phyloP scores from a whole-genome alignment of 805 yeast species.

The Hanseniaspora mollemarum region DNA sequence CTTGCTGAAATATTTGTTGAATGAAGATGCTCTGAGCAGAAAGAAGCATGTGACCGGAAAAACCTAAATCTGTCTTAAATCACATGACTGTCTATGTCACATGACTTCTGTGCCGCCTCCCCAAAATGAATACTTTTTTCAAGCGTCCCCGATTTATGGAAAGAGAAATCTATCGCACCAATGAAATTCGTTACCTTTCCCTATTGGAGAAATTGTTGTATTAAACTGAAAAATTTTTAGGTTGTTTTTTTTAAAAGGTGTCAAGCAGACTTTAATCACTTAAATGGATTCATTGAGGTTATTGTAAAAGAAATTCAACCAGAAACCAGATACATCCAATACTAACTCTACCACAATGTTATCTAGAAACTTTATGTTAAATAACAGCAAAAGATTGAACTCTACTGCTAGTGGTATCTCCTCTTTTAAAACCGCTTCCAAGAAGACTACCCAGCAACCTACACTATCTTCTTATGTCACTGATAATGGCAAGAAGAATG shows the following conservation, averaged over 20 bases:
- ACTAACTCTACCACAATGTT: no score
- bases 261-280: no score
- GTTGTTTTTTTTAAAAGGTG: neutral
- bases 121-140: neutral
- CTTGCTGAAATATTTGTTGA: no score
- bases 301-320: neutral
- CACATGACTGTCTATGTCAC: neutral
- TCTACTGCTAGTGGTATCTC: constrained; percentile 12
- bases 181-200: no score
- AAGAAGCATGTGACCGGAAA: no score
- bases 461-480: constrained; percentile 15
- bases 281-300: no score
- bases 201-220: neutral
- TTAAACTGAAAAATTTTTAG: neutral
- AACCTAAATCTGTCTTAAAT: neutral
- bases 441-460: constrained; percentile 14
- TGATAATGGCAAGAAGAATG: constrained; percentile 31
- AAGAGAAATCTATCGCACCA: no score
- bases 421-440: constrained; percentile 13
- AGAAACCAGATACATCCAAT: neutral
- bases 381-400: constrained; percentile 12
- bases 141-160: neutral
- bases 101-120: no score
- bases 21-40: no score
- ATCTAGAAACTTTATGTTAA: constrained; percentile 8